A percentile compares a stretch with the other conserved stretches of the same genome.
These are phyloP conservation scores for Abelmoschus esculentus DNA, from an alignment of 345 rosid genomes.

Conservation along the genomic window DNA sequence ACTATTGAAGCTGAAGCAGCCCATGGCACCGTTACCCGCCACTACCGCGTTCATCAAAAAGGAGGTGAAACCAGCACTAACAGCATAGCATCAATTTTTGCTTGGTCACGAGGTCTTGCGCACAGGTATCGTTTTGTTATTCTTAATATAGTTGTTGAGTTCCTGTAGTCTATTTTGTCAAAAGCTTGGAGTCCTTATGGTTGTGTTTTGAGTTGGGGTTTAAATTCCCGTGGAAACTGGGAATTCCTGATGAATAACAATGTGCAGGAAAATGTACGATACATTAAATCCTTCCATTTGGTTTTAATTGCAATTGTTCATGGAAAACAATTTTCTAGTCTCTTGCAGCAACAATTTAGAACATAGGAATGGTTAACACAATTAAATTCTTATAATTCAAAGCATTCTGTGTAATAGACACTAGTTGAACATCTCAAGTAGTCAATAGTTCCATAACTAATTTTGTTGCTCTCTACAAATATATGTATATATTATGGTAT, in stretches of 20 bases:
- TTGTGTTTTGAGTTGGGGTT: not conserved
- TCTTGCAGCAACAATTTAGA: too few relatives aligned
- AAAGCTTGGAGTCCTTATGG: not conserved
- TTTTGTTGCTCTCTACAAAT: too few relatives aligned
- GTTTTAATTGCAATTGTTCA: too few relatives aligned
- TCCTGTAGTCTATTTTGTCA: not conserved
- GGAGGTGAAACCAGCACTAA: slow-evolving; percentile 89
- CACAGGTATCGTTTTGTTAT: slow-evolving; percentile 39
- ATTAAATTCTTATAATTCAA: too few relatives aligned
- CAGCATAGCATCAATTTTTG: slow-evolving; percentile 84
- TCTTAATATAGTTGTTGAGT: not conserved
- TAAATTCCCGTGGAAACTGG: not conserved
- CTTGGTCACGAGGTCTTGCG: slow-evolving; percentile 81
- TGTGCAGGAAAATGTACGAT: not conserved
- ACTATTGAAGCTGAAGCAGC: slow-evolving; percentile 89
- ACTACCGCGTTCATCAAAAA: slow-evolving; percentile 75
- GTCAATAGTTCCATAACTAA: too few relatives aligned
- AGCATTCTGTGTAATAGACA: too few relatives aligned
- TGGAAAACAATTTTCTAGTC: too few relatives aligned
- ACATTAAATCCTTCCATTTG: not conserved
- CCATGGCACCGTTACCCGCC: slow-evolving; percentile 83
- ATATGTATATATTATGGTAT: too few relatives aligned
- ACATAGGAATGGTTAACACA: too few relatives aligned
- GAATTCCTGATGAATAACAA: not conserved
- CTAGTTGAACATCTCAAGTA: too few relatives aligned